These are phyloP conservation scores for Eimeria maxima DNA, from an alignment of 169 alveolate genomes.

Conservation along the genomic window DNA sequence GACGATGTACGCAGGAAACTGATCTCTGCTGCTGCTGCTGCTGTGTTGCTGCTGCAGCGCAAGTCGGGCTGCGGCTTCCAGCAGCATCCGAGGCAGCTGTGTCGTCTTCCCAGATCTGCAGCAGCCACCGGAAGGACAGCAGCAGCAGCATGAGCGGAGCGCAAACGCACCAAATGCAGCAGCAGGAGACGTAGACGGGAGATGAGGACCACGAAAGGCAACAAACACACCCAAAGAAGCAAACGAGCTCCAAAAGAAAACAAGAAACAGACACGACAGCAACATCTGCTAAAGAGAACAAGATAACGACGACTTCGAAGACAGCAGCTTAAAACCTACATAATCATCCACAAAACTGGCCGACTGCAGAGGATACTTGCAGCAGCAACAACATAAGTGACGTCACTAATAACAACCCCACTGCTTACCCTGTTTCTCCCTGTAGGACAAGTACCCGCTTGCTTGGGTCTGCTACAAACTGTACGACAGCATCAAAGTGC, in stretches of 20 bases:
- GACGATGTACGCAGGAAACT: slow-evolving; percentile 94
- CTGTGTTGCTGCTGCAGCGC: slow-evolving; percentile 41
- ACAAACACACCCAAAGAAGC: neutral
- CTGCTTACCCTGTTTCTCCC: slow-evolving; percentile 57
- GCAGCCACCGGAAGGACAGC: neutral
- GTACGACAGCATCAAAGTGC: slow-evolving; percentile 25
- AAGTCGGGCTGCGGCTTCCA: slow-evolving; percentile 88
- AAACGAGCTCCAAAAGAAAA: neutral
- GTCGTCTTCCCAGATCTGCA: slow-evolving; percentile 96
- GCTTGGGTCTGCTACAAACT: slow-evolving; percentile 21
- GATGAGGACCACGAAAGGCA: neutral
- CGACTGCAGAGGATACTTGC: too few species aligned
- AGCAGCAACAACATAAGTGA: too few species aligned
- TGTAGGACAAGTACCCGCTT: slow-evolving; percentile 20
- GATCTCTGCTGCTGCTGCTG: slow-evolving; percentile 81
- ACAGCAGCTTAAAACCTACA: neutral
- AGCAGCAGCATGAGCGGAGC: slow-evolving; percentile 10
- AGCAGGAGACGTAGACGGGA: neutral
- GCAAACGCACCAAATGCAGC: neutral
- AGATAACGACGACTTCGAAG: too few species aligned
- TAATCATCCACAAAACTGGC: too few species aligned
- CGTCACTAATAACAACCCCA: too few species aligned
- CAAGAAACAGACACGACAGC: neutral
- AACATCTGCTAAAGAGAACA: neutral
- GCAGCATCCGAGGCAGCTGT: slow-evolving; percentile 94